A percentile compares a stretch with the other conserved stretches of the same genome.
phyloP scores from a whole-genome alignment of 108 stramenopile genomes.

The Seminavis robusta region DNA sequence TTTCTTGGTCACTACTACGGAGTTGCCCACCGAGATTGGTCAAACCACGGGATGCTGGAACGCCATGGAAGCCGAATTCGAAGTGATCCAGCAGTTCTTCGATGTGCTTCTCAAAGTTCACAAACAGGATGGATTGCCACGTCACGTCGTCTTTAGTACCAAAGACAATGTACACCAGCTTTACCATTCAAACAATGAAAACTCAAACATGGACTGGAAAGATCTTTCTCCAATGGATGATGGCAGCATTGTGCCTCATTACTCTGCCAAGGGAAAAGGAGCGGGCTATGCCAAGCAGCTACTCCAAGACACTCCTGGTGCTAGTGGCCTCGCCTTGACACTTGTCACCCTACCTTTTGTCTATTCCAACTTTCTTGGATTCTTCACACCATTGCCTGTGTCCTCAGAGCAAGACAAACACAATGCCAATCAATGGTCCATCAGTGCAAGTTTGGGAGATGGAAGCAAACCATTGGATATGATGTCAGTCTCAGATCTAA shows the following conservation, averaged over 20 bases:
- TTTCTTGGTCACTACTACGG: constrained; percentile 55
- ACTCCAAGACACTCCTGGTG: constrained; percentile 21
- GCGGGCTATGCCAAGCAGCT: constrained; percentile 35
- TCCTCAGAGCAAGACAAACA: too few relatives aligned
- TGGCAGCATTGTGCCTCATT: constrained; percentile 60
- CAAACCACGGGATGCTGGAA: constrained; percentile 26
- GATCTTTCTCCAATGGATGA: constrained; percentile 58
- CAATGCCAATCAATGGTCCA: constrained; percentile 60
- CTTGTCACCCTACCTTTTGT: constrained; percentile 50
- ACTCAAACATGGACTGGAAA: constrained; percentile 22
- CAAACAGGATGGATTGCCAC: constrained; percentile 22
- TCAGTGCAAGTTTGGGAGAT: constrained; percentile 47
- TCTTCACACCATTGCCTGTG: constrained; percentile 46
- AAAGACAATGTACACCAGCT: constrained; percentile 52
- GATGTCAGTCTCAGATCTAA: constrained; percentile 42
- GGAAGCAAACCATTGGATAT: constrained; percentile 40
- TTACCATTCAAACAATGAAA: constrained; percentile 15
- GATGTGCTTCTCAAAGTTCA: constrained; percentile 31
- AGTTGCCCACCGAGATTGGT: constrained; percentile 29
- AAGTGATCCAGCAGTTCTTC: constrained; percentile 44
- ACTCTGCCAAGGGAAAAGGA: constrained; percentile 43
- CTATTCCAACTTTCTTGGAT: constrained; percentile 50
- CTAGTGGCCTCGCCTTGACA: constrained; percentile 41
- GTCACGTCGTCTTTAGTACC: constrained; percentile 49
- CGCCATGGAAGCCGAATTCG: constrained; percentile 41